Percentiles rank a stretch among this genome's conserved stretches.
These are phyloP conservation scores for Rhizomucor pusillus DNA, from an alignment of 371 early-diverging fungal species.

Conservation along the genomic window DNA sequence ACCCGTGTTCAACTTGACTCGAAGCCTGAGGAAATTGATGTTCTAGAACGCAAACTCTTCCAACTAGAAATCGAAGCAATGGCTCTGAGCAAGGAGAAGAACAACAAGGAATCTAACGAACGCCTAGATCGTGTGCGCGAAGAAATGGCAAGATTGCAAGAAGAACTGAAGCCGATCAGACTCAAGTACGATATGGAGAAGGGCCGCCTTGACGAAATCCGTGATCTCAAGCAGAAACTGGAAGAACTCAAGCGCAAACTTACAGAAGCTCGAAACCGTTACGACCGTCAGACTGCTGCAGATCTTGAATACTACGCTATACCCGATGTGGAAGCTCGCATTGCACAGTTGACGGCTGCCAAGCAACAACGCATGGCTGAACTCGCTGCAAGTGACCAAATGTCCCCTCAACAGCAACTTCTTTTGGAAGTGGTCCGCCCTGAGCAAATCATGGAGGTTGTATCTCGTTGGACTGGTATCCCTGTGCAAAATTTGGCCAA, in stretches of 20 bases:
- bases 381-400: background rate
- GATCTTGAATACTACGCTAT: conserved; percentile 90
- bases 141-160: conserved; percentile 80
- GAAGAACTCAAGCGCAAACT: conserved; percentile 86
- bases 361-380: conserved; percentile 23
- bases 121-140: conserved; percentile 77
- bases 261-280: conserved; percentile 79
- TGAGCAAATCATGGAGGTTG: conserved; percentile 85
- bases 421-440: conserved; percentile 76
- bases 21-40: conserved; percentile 94
- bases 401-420: background rate
- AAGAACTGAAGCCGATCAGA: conserved; percentile 87
- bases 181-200: conserved; percentile 83
- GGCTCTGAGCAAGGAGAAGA: conserved; percentile 91
- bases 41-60: conserved; percentile 83
- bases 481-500: conserved; percentile 78
- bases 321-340: conserved; percentile 74
- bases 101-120: conserved; percentile 70
- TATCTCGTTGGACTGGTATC: conserved; percentile 89
- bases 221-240: conserved; percentile 81
- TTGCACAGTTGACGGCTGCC: conserved; percentile 60
- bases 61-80: conserved; percentile 96
- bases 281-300: conserved; percentile 72
- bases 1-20: conserved; percentile 94
- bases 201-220: conserved; percentile 83